Conservation (phyloP, 495 filamentous ascomycete genomes). For the Aspergillus mulundensis region DNA sequence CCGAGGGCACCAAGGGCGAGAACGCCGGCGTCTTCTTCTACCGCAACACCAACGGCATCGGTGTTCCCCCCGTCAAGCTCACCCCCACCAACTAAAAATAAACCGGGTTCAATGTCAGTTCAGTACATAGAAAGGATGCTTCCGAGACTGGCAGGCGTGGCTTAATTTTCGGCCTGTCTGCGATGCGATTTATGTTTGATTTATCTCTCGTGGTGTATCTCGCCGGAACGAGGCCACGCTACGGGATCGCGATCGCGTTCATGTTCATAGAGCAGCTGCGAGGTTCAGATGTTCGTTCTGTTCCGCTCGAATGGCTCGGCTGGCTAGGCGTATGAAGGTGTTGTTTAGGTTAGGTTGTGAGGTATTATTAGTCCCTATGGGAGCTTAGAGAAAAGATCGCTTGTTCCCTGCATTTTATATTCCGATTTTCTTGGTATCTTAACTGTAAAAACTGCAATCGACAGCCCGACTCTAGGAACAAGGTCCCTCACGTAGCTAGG, state of each 20-base stretch:
- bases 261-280: constrained; percentile 12
- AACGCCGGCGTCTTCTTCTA: constrained; percentile 52
- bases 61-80: constrained; percentile 56
- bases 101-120: neutral
- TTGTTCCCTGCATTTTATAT: neutral
- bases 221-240: constrained; percentile 26
- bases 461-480: too few species aligned
- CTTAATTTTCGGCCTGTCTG: neutral
- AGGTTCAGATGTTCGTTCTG: neutral
- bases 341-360: neutral
- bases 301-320: neutral
- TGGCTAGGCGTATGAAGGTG: neutral
- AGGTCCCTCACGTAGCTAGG: too few species aligned
- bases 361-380: neutral
- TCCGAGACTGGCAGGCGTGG: constrained; percentile 1
- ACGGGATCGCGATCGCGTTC: neutral
- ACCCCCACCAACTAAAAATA: constrained; percentile 23
- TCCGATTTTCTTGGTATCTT: too few species aligned
- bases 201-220: constrained; percentile 21
- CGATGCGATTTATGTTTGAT: constrained; percentile 5
- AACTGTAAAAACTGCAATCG: too few species aligned
- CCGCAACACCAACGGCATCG: constrained; percentile 68
- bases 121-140: constrained; percentile 17
- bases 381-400: neutral
- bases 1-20: constrained; percentile 58